Base-by-base conservation (phyloP, 2,329 filamentous ascomycete species). In the Proliferodiscus dingleyae region DNA sequence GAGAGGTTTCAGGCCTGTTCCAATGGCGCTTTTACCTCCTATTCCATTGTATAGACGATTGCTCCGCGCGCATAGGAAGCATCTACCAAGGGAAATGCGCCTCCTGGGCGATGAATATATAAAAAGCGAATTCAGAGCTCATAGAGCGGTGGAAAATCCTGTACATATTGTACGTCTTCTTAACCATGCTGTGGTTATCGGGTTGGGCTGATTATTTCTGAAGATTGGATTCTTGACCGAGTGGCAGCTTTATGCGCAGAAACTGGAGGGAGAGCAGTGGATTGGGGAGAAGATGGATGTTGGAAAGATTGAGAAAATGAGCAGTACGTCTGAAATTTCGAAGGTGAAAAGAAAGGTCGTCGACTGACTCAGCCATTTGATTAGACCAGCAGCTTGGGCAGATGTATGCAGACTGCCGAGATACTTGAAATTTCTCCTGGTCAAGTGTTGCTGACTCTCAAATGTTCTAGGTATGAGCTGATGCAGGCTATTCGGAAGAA, bases 141-240 rank as follows among this genome's bases (percentile, higher is more conserved):
- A 97, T 62, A 78, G 77, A 49, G 75, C 81, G 26, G 80, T 94
- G 39, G 91, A 97, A 49, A 97, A 97, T 61, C 90, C 93, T 0
- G 79, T 88, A 21, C 91, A 97, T 63, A 80, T 98, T 68, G 89
- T 94, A 73, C 51, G 80, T 65, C 26, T 6, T 24, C 30, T n/a
- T n/a, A 18, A 3, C n/a, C 18, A 16, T 23, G n/a, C 8, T 32
- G 16, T 6, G 1, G n/a, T 3, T 21, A 3, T 15, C 16, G 19
- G 7, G 29, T 34, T 5, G 21, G 10, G 43, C 41, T 50, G 38
- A 52, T 38, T 21, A 4, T n/a, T 11, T 19, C 38, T 10, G 6
- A 55, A 95, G 89, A 89, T 97, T 59, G 93, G 91, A 2, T 98
- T 98, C 66, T 74, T 98, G 57, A 91, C 87, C 0, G 90, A 97